Percentiles rank a stretch among this genome's conserved stretches.
Conservation (phyloP, 495 filamentous ascomycete genomes). For the Penicillium egyptiacum region DNA sequence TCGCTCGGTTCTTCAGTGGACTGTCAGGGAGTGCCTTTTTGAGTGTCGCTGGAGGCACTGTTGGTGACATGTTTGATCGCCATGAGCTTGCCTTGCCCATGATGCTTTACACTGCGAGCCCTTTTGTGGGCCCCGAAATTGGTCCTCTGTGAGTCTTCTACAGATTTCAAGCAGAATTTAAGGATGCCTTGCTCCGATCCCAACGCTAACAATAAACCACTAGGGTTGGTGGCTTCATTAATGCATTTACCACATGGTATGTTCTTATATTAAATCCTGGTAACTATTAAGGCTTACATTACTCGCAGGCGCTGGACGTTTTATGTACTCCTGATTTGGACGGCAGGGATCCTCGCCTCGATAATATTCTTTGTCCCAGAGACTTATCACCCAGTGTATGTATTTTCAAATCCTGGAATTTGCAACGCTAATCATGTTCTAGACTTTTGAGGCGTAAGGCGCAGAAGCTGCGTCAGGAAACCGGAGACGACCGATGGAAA, state of each 20-base stretch:
- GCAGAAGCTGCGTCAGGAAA: conserved; percentile 65
- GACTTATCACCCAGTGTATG: conserved; percentile 76
- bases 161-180: no score
- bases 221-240: conserved; percentile 70
- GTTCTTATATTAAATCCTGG: conserved; percentile 4
- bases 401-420: conserved; percentile 6
- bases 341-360: conserved; percentile 56
- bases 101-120: conserved; percentile 77
- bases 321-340: conserved; percentile 84
- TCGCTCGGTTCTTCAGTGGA: conserved; percentile 82
- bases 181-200: conserved; percentile 38
- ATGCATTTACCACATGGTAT: conserved; percentile 70
- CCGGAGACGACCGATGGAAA: conserved; percentile 70
- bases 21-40: conserved; percentile 85
- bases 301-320: conserved; percentile 74
- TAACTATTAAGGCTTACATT: conserved; percentile 13
- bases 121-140: conserved; percentile 68
- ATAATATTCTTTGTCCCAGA: conserved; percentile 80
- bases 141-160: conserved; percentile 46
- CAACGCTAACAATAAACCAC: conserved; percentile 1
- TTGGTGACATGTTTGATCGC: conserved; percentile 82
- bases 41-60: conserved; percentile 85
- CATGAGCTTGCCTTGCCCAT: conserved; percentile 73
- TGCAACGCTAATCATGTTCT: conserved; percentile 30
- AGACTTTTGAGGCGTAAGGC: conserved; percentile 78